Percentiles rank a stretch among this genome's conserved stretches.
These are phyloP conservation scores for Guillardia theta DNA, from an alignment of 78 protist species.

Conservation along the genomic window DNA sequence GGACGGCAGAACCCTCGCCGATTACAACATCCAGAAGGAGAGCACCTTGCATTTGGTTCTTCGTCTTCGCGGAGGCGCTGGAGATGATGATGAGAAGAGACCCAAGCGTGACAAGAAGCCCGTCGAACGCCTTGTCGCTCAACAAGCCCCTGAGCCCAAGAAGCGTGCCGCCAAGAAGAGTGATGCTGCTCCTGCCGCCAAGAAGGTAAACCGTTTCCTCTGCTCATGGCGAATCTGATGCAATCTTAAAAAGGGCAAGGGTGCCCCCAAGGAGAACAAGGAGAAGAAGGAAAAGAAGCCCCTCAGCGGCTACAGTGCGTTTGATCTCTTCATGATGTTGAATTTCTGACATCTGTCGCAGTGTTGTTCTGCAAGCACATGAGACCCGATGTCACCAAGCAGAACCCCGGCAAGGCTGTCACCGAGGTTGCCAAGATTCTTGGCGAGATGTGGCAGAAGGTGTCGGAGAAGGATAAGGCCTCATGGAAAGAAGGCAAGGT, in stretches of 20 bases:
- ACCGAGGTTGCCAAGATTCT: background rate
- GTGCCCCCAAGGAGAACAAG: background rate
- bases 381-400: background rate
- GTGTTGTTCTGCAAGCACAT: background rate
- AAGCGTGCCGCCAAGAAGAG: background rate
- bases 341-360: background rate
- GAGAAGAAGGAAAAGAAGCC: background rate
- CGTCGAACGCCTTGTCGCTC: background rate
- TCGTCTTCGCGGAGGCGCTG: background rate
- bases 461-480: background rate
- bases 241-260: background rate
- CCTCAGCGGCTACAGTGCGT: background rate
- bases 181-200: background rate
- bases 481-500: background rate
- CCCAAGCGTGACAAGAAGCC: background rate
- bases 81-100: too few relatives aligned
- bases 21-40: conserved; percentile 54
- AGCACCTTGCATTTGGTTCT: conserved; percentile 46
- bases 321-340: background rate
- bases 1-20: conserved; percentile 70
- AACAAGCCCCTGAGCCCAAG: background rate
- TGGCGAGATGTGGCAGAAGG: background rate
- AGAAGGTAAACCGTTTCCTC: background rate
- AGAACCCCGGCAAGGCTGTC: background rate
- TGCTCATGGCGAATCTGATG: background rate